These are phyloP conservation scores for Porcisia hertigi DNA, from an alignment of 208 protist genomes.

Conservation along the genomic window DNA sequence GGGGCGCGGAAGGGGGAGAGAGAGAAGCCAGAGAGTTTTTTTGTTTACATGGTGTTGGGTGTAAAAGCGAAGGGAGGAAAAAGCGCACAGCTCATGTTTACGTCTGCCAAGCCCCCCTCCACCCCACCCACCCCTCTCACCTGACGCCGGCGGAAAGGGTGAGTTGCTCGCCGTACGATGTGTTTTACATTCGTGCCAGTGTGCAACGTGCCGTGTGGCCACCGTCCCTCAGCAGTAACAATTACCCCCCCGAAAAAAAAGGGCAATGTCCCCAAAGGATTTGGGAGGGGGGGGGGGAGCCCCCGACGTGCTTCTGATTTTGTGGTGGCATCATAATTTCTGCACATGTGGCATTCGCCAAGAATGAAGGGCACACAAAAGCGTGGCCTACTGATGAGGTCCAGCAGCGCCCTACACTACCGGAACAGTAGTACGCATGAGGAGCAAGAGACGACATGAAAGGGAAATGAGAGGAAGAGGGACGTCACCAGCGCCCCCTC, in stretches of 20 bases:
- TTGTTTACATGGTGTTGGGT: not conserved
- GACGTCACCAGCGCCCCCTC: slow-evolving; percentile 1
- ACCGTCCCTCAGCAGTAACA: no score
- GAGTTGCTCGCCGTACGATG: not conserved
- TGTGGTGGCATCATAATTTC: not conserved
- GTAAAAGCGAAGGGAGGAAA: not conserved
- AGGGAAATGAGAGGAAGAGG: not conserved
- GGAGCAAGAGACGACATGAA: not conserved
- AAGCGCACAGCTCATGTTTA: not conserved
- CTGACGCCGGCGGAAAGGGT: not conserved
- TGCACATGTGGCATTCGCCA: not conserved
- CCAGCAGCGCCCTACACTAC: not conserved
- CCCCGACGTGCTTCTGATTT: not conserved
- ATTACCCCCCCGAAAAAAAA: no score
- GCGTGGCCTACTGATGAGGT: not conserved
- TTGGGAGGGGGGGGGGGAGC: not conserved
- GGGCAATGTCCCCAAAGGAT: no score
- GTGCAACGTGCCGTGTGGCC: no score
- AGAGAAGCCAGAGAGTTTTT: not conserved
- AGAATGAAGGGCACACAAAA: not conserved
- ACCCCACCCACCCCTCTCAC: no score
- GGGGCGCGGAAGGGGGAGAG: not conserved
- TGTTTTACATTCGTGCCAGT: not conserved
- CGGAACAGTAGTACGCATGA: not conserved
- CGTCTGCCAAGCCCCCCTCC: not conserved